phyloP scores from a whole-genome alignment of 345 rosid genomes.

The Chamaenerion angustifolium region DNA sequence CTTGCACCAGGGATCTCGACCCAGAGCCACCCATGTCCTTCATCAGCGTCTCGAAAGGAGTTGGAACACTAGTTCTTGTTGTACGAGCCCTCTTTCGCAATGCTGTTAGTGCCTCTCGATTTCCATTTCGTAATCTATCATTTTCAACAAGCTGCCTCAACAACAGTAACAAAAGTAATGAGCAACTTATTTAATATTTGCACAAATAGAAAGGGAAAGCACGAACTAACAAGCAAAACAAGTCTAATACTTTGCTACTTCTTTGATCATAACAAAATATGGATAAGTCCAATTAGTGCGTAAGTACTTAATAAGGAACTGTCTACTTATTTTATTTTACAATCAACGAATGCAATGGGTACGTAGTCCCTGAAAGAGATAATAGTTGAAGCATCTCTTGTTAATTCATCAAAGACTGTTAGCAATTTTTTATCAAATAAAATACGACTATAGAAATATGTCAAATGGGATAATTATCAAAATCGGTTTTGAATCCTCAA shows the following conservation, averaged over 20 bases:
- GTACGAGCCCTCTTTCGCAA: slow-evolving; percentile 67
- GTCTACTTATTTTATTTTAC: not conserved
- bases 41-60: slow-evolving; percentile 71
- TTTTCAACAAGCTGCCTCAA: slow-evolving; percentile 28
- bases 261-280: too few species aligned
- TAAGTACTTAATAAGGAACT: not conserved
- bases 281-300: too few species aligned
- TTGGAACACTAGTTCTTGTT: slow-evolving; percentile 48
- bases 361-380: too few species aligned
- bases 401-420: not conserved
- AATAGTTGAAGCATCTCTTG: not conserved
- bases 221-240: not conserved
- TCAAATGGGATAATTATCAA: not conserved
- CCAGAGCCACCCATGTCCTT: slow-evolving; percentile 34
- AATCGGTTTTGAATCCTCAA: not conserved
- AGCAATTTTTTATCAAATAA: not conserved
- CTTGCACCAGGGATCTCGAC: slow-evolving; percentile 49
- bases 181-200: not conserved
- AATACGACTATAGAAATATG: not conserved
- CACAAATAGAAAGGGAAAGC: not conserved
- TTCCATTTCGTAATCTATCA: slow-evolving; percentile 61
- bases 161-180: not conserved
- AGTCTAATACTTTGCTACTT: too few species aligned
- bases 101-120: slow-evolving; percentile 68
- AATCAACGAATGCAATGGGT: not conserved